Evolutionary conservation across 176 grass and related monocot species (phyloP).

Genomic region (Ensete ventricosum): DNA sequence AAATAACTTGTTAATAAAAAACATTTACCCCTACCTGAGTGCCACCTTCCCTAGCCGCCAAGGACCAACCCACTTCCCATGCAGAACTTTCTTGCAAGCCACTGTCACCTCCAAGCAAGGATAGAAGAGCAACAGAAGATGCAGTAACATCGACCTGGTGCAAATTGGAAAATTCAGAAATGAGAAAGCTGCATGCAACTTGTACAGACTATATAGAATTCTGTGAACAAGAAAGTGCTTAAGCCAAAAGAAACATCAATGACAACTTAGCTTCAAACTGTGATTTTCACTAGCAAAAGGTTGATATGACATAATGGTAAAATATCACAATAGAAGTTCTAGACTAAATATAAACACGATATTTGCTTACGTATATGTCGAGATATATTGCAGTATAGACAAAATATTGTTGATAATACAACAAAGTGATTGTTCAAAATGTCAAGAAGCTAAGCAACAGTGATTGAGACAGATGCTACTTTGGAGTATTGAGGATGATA

Average conservation of each 20-base stretch:
- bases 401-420: too few species aligned
- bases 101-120: slow-evolving; percentile 44
- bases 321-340: too few species aligned
- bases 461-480: too few species aligned
- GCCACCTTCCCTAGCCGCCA: slow-evolving; percentile 27
- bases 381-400: too few species aligned
- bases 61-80: slow-evolving; percentile 82
- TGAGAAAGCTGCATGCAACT: slow-evolving; percentile 10
- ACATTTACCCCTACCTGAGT: background rate
- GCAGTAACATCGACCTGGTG: slow-evolving; percentile 63
- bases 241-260: slow-evolving; percentile 4
- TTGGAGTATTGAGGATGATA: too few species aligned
- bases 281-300: slow-evolving; percentile 7
- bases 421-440: too few species aligned
- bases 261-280: background rate
- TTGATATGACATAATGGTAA: background rate
- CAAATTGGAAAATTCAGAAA: slow-evolving; percentile 22
- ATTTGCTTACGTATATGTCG: background rate
- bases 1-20: slow-evolving; percentile 10
- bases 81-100: slow-evolving; percentile 40
- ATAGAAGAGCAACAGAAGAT: slow-evolving; percentile 60
- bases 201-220: background rate
- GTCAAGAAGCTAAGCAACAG: too few species aligned
- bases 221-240: background rate
- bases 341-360: background rate